A percentile compares a stretch with the other conserved stretches of the same genome.
These are phyloP conservation scores for Eremothecium cymbalariae DNA, from an alignment of 1,139 yeast genomes.

Conservation along the genomic window DNA sequence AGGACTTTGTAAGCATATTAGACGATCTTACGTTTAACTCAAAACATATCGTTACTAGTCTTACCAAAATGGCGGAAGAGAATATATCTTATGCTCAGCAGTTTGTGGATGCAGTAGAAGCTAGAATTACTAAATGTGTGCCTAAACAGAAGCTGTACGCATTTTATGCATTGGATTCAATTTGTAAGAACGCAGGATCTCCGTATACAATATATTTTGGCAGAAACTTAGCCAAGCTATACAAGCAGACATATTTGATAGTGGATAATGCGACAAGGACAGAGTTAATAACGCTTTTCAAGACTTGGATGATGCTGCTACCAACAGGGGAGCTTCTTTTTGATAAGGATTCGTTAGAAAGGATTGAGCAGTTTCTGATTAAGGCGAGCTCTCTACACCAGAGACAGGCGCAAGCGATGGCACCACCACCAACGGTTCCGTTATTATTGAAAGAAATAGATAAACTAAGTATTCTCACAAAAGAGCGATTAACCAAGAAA, in stretches of 20 bases:
- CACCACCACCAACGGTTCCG: slow-evolving; percentile 27
- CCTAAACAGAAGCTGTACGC: slow-evolving; percentile 82
- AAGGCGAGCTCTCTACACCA: slow-evolving; percentile 43
- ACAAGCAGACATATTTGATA: slow-evolving; percentile 67
- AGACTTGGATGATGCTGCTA: slow-evolving; percentile 74
- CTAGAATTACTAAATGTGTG: slow-evolving; percentile 54
- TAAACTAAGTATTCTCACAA: slow-evolving; percentile 34
- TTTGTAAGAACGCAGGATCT: slow-evolving; percentile 81
- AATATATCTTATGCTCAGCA: slow-evolving; percentile 68
- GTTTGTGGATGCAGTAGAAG: slow-evolving; percentile 64
- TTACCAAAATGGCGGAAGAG: slow-evolving; percentile 85
- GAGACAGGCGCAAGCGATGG: slow-evolving; percentile 26
- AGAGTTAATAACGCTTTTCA: slow-evolving; percentile 67
- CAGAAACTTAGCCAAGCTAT: slow-evolving; percentile 36
- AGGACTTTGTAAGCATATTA: slow-evolving; percentile 33
- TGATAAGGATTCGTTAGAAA: slow-evolving; percentile 59
- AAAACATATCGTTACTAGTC: slow-evolving; percentile 75
- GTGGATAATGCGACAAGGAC: slow-evolving; percentile 70
- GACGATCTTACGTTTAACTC: slow-evolving; percentile 81
- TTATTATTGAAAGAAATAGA: slow-evolving; percentile 34
- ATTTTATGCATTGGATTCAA: slow-evolving; percentile 81
- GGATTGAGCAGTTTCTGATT: slow-evolving; percentile 65
- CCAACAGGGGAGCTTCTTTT: slow-evolving; percentile 52
- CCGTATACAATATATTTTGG: slow-evolving; percentile 76
- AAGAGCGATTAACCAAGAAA: slow-evolving; percentile 32